Evolutionary conservation across 192 early-diverging fungal genomes (phyloP), one percentile per base, ranked within the genome.

Genomic region (Cetraspora pellucida): DNA sequence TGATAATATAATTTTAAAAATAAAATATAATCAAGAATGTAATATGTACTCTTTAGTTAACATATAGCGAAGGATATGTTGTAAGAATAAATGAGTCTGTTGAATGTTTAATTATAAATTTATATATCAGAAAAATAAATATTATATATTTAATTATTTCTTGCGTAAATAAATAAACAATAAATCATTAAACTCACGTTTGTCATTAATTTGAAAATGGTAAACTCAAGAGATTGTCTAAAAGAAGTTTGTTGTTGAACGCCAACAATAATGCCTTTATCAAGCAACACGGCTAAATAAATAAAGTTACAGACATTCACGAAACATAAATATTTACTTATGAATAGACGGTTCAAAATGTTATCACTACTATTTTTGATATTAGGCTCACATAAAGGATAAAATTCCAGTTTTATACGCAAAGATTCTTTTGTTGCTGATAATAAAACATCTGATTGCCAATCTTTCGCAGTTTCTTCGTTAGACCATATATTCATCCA

Each of bases 51-150:
- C 82, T n/a, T 73, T 72, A 2, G 77, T 78, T 54, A 95, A 74
- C 55, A 94, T 78, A 77, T 90, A 81, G 4, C 88, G 84, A 14
- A 93, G 68, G 17, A 95, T 83, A 27, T 88, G 80, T 66, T 91
- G 93, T 30, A 95, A 50, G 82, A 95, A 94, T 17, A 95, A 79
- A 68, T 92, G 92, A 1, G 89, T 94, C 92, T 93, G 37, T 37
- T 37, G 37, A 37, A 6, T 37, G 7, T 37, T 37, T n/a, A n/a
- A n/a, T n/a, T n/a, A n/a, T n/a, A 37, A 68, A 23, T 63, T 61
- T 49, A 65, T 3, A 59, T 44, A 55, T 50, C 17, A 25, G 31
- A 28, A 60, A 71, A 79, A 21, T 44, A 43, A 44, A 55, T 57
- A 72, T 10, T 28, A 57, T 21, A 2, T 72, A 19, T 8, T 65